Percentiles rank a stretch among this genome's conserved stretches.
Conservation (phyloP, 2,329 filamentous ascomycete genomes). For the Fusarium sp. region DNA sequence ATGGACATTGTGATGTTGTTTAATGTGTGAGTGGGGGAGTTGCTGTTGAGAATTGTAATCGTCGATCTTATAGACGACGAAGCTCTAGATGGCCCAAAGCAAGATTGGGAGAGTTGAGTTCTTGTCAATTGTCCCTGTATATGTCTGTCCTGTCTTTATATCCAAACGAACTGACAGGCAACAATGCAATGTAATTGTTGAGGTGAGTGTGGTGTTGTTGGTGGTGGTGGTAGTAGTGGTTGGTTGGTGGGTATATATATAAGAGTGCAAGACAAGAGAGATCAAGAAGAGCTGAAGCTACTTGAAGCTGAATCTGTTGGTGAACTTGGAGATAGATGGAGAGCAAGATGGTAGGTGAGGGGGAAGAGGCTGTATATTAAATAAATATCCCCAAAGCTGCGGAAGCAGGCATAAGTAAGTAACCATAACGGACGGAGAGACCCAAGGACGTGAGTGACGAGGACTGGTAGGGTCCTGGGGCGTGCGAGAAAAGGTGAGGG, state of each 20-base stretch:
- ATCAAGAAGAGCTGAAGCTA: constrained; percentile 37
- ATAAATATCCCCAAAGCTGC: constrained; percentile 51
- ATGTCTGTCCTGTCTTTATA: constrained; percentile 36
- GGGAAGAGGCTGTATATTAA: constrained; percentile 52
- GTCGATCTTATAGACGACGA: constrained; percentile 34
- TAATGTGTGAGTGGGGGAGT: constrained; percentile 20
- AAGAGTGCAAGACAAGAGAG: constrained; percentile 18
- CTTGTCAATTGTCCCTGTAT: constrained; percentile 29
- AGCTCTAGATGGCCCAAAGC: constrained; percentile 32
- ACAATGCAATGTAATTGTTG: constrained; percentile 18
- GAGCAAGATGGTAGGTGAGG: constrained; percentile 41
- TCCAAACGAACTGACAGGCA: constrained; percentile 30
- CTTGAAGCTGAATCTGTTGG: constrained; percentile 27
- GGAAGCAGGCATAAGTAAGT: constrained; percentile 25
- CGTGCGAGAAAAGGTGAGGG: constrained; percentile 19
- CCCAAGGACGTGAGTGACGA: constrained; percentile 39
- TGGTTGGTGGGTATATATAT: constrained; percentile 22
- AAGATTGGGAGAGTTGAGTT: constrained; percentile 19
- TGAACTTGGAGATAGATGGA: constrained; percentile 44
- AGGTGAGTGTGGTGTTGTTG: constrained; percentile 17
- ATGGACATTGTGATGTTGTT: constrained; percentile 52
- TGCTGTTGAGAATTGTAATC: constrained; percentile 18
- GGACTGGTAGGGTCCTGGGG: constrained; percentile 16
- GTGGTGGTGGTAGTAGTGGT: no score
- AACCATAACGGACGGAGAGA: constrained; percentile 13